A percentile compares a stretch with the other conserved stretches of the same genome.
Conservation (phyloP, 345 rosid species). For the Hibiscus trionum region DNA sequence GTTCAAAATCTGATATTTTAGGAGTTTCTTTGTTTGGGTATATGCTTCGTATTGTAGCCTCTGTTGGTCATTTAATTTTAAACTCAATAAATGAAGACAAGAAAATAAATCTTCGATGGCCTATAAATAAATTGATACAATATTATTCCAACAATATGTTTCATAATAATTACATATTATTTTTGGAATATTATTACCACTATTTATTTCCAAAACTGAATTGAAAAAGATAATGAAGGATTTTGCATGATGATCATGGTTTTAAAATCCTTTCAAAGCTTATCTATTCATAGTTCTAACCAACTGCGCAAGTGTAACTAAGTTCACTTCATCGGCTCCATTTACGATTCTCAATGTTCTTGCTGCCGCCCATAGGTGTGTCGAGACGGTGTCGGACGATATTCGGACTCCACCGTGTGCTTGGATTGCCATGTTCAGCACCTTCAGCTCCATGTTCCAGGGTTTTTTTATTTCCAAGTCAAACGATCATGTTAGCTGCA, state of each 20-base stretch:
- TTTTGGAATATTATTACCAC: background rate
- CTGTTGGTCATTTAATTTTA: too few relatives aligned
- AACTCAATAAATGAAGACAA: too few relatives aligned
- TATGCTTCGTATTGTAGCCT: too few relatives aligned
- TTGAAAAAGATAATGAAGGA: background rate
- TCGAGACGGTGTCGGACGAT: conserved; percentile 67
- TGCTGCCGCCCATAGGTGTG: conserved; percentile 86
- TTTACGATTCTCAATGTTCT: conserved; percentile 81
- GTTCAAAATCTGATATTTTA: too few relatives aligned
- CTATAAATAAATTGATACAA: background rate
- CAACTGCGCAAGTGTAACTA: conserved; percentile 70
- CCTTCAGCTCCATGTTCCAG: conserved; percentile 84
- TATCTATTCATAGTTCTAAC: conserved; percentile 43
- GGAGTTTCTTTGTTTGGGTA: too few relatives aligned
- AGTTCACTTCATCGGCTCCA: conserved; percentile 94
- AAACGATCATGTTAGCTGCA: conserved; percentile 91
- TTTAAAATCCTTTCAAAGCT: too few relatives aligned
- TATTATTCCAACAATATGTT: background rate
- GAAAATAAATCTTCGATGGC: too few relatives aligned
- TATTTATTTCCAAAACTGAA: background rate
- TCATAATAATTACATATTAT: background rate
- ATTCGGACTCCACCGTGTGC: conserved; percentile 83
- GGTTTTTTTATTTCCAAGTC: conserved; percentile 80
- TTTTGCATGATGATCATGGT: background rate
- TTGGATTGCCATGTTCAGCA: conserved; percentile 85